phyloP scores from a whole-genome alignment of 768 basidiomycete genomes.

The Boletus rex-veris region DNA sequence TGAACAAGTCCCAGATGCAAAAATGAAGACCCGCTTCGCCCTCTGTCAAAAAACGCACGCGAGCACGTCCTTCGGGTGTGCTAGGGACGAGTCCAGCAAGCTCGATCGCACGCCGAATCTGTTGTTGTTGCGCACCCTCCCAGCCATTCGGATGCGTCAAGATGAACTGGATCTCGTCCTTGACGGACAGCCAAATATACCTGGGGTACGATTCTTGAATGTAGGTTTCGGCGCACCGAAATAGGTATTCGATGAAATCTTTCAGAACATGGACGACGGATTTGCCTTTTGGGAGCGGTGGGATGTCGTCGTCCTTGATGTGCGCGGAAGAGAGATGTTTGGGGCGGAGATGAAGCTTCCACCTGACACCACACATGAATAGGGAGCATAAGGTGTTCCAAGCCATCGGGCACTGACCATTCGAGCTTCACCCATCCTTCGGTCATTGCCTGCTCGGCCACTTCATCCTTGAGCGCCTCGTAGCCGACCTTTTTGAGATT shows the following conservation, averaged over 20 bases:
- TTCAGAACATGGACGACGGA: slow-evolving; percentile 37
- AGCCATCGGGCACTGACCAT: slow-evolving; percentile 28
- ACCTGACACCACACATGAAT: slow-evolving; percentile 14
- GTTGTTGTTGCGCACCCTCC: slow-evolving; percentile 53
- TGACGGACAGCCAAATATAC: slow-evolving; percentile 44
- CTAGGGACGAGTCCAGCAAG: slow-evolving; percentile 47
- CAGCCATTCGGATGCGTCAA: slow-evolving; percentile 63
- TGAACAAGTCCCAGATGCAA: slow-evolving; percentile 39
- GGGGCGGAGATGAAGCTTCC: slow-evolving; percentile 39
- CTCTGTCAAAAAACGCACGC: slow-evolving; percentile 53
- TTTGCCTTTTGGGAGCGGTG: slow-evolving; percentile 39
- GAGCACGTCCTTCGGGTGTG: slow-evolving; percentile 32
- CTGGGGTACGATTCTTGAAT: slow-evolving; percentile 41
- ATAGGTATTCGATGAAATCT: slow-evolving; percentile 45
- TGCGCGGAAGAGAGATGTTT: slow-evolving; percentile 25
- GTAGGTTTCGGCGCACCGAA: slow-evolving; percentile 39
- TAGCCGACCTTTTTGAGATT: slow-evolving; percentile 38
- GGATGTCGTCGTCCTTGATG: slow-evolving; percentile 30
- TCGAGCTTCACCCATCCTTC: slow-evolving; percentile 43
- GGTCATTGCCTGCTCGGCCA: slow-evolving; percentile 33
- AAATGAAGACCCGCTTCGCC: slow-evolving; percentile 60
- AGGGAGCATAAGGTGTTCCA: not conserved
- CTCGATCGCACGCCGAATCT: slow-evolving; percentile 50
- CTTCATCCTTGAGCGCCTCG: slow-evolving; percentile 37
- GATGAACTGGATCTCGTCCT: slow-evolving; percentile 43